Conservation (phyloP, 805 yeast species). For the Clavispora phyllophila region DNA sequence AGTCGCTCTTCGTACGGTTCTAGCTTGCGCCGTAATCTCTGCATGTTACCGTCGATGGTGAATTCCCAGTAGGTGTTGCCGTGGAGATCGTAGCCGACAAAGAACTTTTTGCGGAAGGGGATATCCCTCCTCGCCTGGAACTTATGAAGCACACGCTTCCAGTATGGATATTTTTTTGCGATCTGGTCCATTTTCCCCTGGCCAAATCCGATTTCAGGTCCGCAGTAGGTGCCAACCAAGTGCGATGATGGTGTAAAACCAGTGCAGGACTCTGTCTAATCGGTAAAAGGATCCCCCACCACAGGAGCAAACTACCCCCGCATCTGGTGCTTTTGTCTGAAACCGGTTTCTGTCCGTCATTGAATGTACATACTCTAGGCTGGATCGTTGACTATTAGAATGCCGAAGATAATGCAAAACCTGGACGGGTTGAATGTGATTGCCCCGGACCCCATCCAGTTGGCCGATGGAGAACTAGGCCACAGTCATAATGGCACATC, state of each 20-base stretch:
- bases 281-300: not conserved
- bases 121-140: slow-evolving; percentile 59
- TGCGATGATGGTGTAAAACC: not conserved
- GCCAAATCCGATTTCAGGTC: not conserved
- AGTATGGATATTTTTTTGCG: slow-evolving; percentile 42
- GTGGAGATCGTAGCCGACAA: slow-evolving; percentile 72
- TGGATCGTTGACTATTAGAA: not conserved
- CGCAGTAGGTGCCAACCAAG: not conserved
- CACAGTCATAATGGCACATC: slow-evolving; percentile 15
- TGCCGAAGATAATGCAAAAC: not conserved
- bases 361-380: not conserved
- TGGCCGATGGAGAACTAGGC: slow-evolving; percentile 20
- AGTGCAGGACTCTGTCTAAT: not conserved
- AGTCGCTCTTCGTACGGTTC: slow-evolving; percentile 47
- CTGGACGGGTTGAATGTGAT: slow-evolving; percentile 19
- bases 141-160: slow-evolving; percentile 46
- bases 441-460: slow-evolving; percentile 36
- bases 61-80: slow-evolving; percentile 89
- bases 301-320: too few relatives aligned
- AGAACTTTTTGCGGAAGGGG: slow-evolving; percentile 67
- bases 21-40: slow-evolving; percentile 56
- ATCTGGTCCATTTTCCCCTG: slow-evolving; percentile 43
- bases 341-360: not conserved
- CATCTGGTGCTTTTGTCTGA: too few relatives aligned
- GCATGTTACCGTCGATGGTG: slow-evolving; percentile 47